Base-by-base conservation (phyloP, 257 asterid species). In the Scutellaria minor region DNA sequence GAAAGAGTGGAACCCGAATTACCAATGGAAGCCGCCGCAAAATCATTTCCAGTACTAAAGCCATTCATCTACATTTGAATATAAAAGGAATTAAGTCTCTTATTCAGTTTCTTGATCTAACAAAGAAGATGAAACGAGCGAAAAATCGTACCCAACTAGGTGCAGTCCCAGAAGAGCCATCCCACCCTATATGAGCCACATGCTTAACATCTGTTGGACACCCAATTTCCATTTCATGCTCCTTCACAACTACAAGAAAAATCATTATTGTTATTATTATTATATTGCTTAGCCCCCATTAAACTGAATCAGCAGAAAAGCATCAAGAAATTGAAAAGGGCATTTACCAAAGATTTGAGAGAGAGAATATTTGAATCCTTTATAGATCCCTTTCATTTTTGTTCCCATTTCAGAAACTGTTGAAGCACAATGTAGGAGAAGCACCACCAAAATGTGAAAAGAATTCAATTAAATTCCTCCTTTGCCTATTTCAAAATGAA, bases 121-220 rank as follows among this genome's bases (percentile, higher is more conserved):
- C 45, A n/a, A 56, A 24, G 10, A 20, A 73, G 35, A 7, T 1
- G 7, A 50, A 6, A 4, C 5, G 53, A 18, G 45, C 9, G 63
- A 22, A 13, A 2, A 48, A 24, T 47, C 27, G 63, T 83, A 88
- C 95, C 95, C 95, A 88, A 74, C 84, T 71, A 47, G 95, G 95
- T 18, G 86, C 84, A 79, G 46, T 81, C 0, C 89, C 91, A 57
- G 87, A 61, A 50, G 86, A 79, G 51, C 92, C 89, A 68, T 88
- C 95, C 80, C 83, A 81, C 53, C 95, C 95, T 61, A 88, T 83
- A 56, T 88, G 92, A 18, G 92, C 84, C 57, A 88, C 85, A 77
- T 88, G 92, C 76, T 88, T 88, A 10, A 88, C 95, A 83, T 88
- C 92, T 4, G 95, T 86, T n/a, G 95, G 92, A 65, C 70, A 59